phyloP scores from a whole-genome alignment of 2,329 filamentous ascomycete species.

The Monascus ruber region DNA sequence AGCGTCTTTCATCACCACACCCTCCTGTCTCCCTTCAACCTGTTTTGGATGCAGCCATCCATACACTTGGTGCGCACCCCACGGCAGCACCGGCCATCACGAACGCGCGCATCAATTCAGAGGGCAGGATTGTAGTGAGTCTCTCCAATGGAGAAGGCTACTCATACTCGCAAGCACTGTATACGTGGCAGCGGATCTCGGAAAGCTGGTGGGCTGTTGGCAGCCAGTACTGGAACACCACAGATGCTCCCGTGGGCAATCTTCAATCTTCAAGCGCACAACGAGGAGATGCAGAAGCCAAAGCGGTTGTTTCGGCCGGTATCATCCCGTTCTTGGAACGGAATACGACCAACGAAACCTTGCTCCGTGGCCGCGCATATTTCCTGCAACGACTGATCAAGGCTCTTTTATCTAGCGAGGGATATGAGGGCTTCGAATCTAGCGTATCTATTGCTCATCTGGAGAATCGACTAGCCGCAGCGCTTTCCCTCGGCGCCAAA shows the following conservation, averaged over 20 bases:
- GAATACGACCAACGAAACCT: constrained; percentile 84
- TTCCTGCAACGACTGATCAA: constrained; percentile 88
- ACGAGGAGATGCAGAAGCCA: constrained; percentile 37
- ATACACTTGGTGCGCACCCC: constrained; percentile 65
- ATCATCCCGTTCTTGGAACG: constrained; percentile 89
- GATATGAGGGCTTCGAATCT: constrained; percentile 84
- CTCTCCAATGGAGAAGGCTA: constrained; percentile 92
- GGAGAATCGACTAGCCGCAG: constrained; percentile 86
- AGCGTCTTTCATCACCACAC: constrained; percentile 70
- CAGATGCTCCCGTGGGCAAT: constrained; percentile 76
- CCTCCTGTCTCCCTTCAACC: constrained; percentile 83
- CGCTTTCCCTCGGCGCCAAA: constrained; percentile 68
- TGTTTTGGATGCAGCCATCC: constrained; percentile 73
- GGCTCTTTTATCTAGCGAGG: constrained; percentile 72
- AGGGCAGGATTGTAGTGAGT: constrained; percentile 76
- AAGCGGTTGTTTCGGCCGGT: constrained; percentile 63
- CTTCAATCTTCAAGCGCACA: constrained; percentile 61
- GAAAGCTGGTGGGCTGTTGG: constrained; percentile 98
- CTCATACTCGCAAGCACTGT: constrained; percentile 75
- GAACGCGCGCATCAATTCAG: constrained; percentile 80
- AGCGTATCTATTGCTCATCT: constrained; percentile 87
- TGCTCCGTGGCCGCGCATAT: constrained; percentile 84
- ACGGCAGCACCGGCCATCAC: constrained; percentile 75
- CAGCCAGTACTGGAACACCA: constrained; percentile 98
- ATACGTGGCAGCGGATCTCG: constrained; percentile 86